Base-by-base conservation (phyloP, 352 stramenopile genomes). In the Blastocystis sp. region DNA sequence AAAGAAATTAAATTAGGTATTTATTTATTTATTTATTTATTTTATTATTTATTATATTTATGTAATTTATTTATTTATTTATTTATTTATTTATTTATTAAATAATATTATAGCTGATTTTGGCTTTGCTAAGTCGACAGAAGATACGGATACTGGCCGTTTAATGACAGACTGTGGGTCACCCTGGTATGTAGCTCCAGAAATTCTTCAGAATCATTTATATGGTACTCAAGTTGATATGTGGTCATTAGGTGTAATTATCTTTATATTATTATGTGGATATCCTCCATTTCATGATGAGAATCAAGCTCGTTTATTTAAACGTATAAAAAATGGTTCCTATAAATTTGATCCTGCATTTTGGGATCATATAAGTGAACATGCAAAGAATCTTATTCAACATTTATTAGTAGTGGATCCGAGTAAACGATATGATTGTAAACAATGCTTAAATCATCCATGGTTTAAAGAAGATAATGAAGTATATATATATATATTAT, bases 181-280 rank as follows among this genome's bases (percentile, higher is more conserved):
- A 0, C 80, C 79, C 0, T 75, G 77, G 1, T 93, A 94, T 66
- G 83, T 93, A 4, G 85, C 85, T 0, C 84, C 84, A 1, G 84
- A 94, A 70, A 86, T 94, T 36, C 71, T 94, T 27, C 76, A 77
- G 40, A 76, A 78, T 4, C 68, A 76, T 11, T 67, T 75, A 5
- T 93, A 93, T 65, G 83, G 83, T 25, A 71, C 71, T 4, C 72
- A 81, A 19, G 81, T 90, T 9, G 84, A 94, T 66, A 89, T 84
- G 68, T 94, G 84, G 84, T 88, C 77, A 66, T 72, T 92, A 4
- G 84, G 84, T 24, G 82, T 93, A 10, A 86, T 94, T 65, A 65
- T 83, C n/a, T 94, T 84, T 67, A 91, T 94, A 52, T 64, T 94
- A 36, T 65, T 94, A 19, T 88, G 80, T 25, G 84, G 84, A 7